Conservation (phyloP, 2,329 filamentous ascomycete species). For the Didymella keratinophila region DNA sequence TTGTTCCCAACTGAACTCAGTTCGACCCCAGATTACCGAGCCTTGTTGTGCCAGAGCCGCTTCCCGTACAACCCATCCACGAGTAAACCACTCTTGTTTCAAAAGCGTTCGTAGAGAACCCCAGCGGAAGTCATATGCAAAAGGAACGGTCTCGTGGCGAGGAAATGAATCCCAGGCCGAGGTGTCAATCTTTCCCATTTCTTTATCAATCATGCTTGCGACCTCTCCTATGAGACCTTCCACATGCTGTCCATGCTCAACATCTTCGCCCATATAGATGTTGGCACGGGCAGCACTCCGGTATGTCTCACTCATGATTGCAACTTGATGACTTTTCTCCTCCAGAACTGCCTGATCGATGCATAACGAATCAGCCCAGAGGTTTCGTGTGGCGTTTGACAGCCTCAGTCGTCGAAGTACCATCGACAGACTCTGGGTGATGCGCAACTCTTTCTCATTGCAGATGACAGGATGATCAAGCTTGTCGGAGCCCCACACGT, state of each 20-base stretch:
- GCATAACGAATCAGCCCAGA: constrained; percentile 28
- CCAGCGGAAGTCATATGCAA: neutral
- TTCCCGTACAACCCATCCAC: neutral
- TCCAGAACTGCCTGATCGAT: constrained; percentile 25
- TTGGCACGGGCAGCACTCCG: constrained; percentile 17
- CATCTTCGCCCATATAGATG: constrained; percentile 5
- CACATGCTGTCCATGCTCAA: neutral
- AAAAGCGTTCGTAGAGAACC: neutral
- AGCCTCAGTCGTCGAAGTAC: constrained; percentile 18
- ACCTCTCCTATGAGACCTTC: neutral
- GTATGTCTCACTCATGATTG: constrained; percentile 26
- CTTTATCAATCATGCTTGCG: neutral
- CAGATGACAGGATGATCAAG: constrained; percentile 18
- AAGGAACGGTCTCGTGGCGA: neutral
- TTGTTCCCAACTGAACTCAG: neutral
- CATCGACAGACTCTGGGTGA: constrained; percentile 18
- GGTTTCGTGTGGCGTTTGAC: constrained; percentile 8
- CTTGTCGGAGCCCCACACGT: constrained; percentile 22
- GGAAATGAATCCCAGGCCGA: neutral
- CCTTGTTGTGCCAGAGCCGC: neutral
- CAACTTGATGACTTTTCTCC: constrained; percentile 26
- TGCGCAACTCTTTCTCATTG: constrained; percentile 5
- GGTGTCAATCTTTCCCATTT: neutral
- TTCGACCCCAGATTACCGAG: neutral
- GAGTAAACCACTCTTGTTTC: neutral